Evolutionary conservation across 495 filamentous ascomycete species (phyloP), one percentile per base, ranked within the genome.

Genomic region (Neurospora sp.): DNA sequence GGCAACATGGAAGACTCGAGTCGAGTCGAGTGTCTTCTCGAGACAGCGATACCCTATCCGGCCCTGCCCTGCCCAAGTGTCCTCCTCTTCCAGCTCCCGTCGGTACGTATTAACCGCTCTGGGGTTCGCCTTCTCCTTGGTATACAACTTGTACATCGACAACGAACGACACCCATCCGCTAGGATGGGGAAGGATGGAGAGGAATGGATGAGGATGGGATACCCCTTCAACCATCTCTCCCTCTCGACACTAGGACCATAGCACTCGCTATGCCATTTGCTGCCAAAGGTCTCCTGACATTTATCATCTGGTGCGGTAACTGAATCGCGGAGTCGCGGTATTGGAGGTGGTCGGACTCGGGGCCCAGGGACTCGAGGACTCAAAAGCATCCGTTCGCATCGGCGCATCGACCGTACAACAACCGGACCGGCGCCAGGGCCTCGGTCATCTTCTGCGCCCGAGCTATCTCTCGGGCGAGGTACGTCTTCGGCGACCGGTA

Each of bases 61-160:
- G 14, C n/a, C 20, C n/a, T 20, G 45, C 45, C 10, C 14, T 27
- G 2, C 22, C 22, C 2, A 5, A 53, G 20, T 3, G 0, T 35
- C 53, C 53, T 35, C 12, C 6, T 65, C 53, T 16, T 31, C 22
- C 12, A 16, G 12, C 10, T 61, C 53, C 14, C 12, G 1, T 6
- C 14, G 1, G 53, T 35, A 35, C 14, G 14, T 65, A 61, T 16
- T 0, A 2, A 0, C 0, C 22, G 6, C 4, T 8, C 1, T 16
- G 6, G 8, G 4, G 0, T 8, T 4, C 22, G 22, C 53, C 53
- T 2, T 8, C 27, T 4, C 0, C 3, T 37, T 4, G 8, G 27
- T 65, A 35, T 61, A 61, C 53, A 35, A 27, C 27, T 65, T 35
- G 14, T 35, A 35, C 0, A 35, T 65, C 27, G 3, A 61, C 22